These are phyloP conservation scores for Stentor roeselii DNA, from an alignment of 73 alveolate species.

Conservation along the genomic window DNA sequence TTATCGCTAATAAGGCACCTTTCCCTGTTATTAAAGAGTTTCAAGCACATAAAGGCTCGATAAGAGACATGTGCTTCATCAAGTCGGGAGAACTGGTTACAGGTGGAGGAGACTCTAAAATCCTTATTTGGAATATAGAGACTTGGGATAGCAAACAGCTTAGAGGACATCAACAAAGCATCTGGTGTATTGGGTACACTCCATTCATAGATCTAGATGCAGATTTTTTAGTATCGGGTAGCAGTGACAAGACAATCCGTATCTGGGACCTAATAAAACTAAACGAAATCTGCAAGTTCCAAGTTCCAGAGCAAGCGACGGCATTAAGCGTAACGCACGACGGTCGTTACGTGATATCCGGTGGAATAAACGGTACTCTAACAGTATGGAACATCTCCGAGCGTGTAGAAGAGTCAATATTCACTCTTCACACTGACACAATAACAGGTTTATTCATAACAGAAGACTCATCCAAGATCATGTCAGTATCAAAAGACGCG, in stretches of 20 bases:
- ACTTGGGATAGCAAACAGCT: constrained; percentile 13
- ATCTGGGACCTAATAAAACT: not conserved
- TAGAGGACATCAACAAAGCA: constrained; percentile 26
- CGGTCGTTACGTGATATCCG: not conserved
- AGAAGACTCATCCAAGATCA: not conserved
- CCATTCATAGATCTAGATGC: not conserved
- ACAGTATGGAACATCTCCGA: constrained; percentile 1
- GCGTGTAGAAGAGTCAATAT: not conserved
- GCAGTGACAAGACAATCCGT: not conserved
- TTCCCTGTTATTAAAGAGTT: not conserved
- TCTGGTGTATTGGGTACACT: constrained; percentile 3
- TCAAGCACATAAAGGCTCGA: constrained; percentile 23
- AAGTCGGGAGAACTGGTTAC: not conserved
- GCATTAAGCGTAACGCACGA: not conserved
- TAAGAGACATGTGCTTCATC: constrained; percentile 19
- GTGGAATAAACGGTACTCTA: not conserved
- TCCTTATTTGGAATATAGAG: not conserved
- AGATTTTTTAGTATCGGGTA: not conserved
- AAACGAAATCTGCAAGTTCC: not conserved
- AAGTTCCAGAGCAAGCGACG: constrained; percentile 13
- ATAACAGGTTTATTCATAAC: not conserved
- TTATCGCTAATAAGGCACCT: not conserved
- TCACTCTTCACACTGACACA: not conserved
- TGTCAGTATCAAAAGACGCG: not conserved
- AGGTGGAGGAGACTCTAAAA: constrained; percentile 19